A percentile compares a stretch with the other conserved stretches of the same genome.
phyloP scores from a whole-genome alignment of 192 early-diverging fungal genomes.

The Coemansia sp. region DNA sequence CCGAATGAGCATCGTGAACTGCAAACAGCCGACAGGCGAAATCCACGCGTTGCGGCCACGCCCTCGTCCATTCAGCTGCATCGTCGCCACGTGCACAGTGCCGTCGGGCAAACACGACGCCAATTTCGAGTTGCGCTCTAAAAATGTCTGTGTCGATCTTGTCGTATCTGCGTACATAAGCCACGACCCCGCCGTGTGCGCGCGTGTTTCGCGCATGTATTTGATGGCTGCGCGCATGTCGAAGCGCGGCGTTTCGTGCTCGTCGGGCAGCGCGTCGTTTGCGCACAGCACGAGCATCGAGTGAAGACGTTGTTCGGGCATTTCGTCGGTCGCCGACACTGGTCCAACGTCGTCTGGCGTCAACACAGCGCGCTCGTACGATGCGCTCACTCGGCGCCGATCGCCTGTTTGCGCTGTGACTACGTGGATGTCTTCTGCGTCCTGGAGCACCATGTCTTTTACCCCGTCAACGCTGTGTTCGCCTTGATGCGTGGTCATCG shows the following conservation, averaged over 20 bases:
- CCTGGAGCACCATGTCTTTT: slow-evolving; percentile 28
- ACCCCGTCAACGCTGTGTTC: slow-evolving; percentile 9
- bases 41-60: slow-evolving; percentile 95
- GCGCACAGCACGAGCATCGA: slow-evolving; percentile 54
- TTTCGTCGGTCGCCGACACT: background rate
- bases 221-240: slow-evolving; percentile 55
- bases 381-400: slow-evolving; percentile 26
- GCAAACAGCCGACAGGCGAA: slow-evolving; percentile 84
- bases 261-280: slow-evolving; percentile 40
- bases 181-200: slow-evolving; percentile 64
- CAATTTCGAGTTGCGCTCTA: slow-evolving; percentile 84
- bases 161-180: slow-evolving; percentile 78
- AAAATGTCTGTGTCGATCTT: slow-evolving; percentile 87
- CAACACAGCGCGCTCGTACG: slow-evolving; percentile 31
- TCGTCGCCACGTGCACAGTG: slow-evolving; percentile 73
- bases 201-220: slow-evolving; percentile 51
- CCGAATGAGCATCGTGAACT: slow-evolving; percentile 80
- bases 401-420: slow-evolving; percentile 19
- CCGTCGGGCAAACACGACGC: slow-evolving; percentile 70
- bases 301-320: slow-evolving; percentile 19
- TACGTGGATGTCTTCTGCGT: slow-evolving; percentile 47
- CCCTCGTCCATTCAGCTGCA: slow-evolving; percentile 85
- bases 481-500: slow-evolving; percentile 20
- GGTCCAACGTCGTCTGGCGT: slow-evolving; percentile 3
- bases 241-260: slow-evolving; percentile 61